Evolutionary conservation across 1,284 basidiomycete genomes (phyloP), one percentile per base, ranked within the genome.

Genomic region (Afroboletus lepidellus): DNA sequence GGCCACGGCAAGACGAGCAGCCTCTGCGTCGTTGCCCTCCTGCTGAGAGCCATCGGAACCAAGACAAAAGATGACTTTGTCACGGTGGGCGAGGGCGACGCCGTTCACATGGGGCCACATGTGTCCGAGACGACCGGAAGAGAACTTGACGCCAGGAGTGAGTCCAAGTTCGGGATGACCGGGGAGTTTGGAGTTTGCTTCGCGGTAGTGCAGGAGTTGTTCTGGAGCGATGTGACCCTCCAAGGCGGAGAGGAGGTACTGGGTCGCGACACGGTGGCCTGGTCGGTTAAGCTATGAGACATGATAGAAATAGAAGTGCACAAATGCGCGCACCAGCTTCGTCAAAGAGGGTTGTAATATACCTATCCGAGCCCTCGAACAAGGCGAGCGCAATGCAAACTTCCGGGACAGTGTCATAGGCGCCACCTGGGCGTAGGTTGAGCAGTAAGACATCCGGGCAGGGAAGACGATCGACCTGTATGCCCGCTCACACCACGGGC

Each of bases 21-120:
- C 91, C 68, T 93, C 91, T 3, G 91, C 90, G 59, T 93, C 90
- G 64, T 93, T 87, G 27, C 90, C 90, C 69, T 93, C 91, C 69
- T 93, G 90, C 67, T 92, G 90, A 11, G 90, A 91, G 20, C 90
- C 90, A 64, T 93, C 91, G 0, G 90, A 93, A 7, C 91, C 91
- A 20, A 93, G 78, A 64, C 86, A 81, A 72, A 92, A 91, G 16
- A 92, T 75, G 44, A 79, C 81, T 72, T 90, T 90, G 60, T 83
- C 81, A 33, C 77, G 77, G 73, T 92, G 83, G 34, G 89, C 90
- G 48, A 93, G 69, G 5, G 90, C 84, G 45, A 93, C 77, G 64
- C 90, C 90, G 66, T 92, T 92, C 51, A 92, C 85, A 55, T 87
- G 70, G 0, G 88, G 83, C 81, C 89, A 92, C 77, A 92, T 82